These are phyloP conservation scores for Penicillium expansum DNA, from an alignment of 2,329 filamentous ascomycete species.

Conservation along the genomic window DNA sequence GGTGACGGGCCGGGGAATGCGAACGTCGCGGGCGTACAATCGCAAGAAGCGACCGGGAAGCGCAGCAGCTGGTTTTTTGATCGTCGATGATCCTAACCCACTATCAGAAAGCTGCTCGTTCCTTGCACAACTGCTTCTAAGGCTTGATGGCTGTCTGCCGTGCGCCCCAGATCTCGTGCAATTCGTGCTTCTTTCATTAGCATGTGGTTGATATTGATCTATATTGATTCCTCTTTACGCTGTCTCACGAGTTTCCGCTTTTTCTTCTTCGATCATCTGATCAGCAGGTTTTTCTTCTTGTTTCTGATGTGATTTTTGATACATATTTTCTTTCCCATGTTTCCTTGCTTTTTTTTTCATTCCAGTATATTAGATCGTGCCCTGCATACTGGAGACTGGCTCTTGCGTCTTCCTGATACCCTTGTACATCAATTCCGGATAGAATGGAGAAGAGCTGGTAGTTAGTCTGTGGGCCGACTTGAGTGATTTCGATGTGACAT, in stretches of 20 bases:
- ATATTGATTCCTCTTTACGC: conserved; percentile 18
- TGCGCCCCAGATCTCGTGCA: conserved; percentile 19
- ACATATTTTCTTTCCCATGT: neutral
- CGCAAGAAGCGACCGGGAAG: conserved; percentile 64
- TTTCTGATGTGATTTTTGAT: conserved; percentile 8
- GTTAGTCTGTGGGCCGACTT: conserved; percentile 9
- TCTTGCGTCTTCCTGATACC: conserved; percentile 24
- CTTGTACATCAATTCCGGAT: conserved; percentile 29
- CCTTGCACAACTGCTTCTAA: conserved; percentile 16
- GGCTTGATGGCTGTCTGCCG: conserved; percentile 16
- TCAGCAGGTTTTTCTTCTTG: neutral
- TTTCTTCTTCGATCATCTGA: conserved; percentile 6
- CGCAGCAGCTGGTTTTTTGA: conserved; percentile 58
- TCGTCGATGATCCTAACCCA: conserved; percentile 36
- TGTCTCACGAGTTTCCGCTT: conserved; percentile 22
- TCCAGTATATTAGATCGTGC: conserved; percentile 25
- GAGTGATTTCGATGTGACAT: conserved; percentile 9
- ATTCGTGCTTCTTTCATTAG: conserved; percentile 20
- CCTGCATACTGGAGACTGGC: conserved; percentile 18
- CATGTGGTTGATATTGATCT: conserved; percentile 15
- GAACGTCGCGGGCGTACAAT: conserved; percentile 54
- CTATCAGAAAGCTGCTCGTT: conserved; percentile 14
- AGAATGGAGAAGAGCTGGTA: conserved; percentile 23
- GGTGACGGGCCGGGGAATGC: conserved; percentile 38
- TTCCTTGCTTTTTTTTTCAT: conserved; percentile 3